phyloP scores from a whole-genome alignment of 768 basidiomycete species.

The Mycena alexandri region DNA sequence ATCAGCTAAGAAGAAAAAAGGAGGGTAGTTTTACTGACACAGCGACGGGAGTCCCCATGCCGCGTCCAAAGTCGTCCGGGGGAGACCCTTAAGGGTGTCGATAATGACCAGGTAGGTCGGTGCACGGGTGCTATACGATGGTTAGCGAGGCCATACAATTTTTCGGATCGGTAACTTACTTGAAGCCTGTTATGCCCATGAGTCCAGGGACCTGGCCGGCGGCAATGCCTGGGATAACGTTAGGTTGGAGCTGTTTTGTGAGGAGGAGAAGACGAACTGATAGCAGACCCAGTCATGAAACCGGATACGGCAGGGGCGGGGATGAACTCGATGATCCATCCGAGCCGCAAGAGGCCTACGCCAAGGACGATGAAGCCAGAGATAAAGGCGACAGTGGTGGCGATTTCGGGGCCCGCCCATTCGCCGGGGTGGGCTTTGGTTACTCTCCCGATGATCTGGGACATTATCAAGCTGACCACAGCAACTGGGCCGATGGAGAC shows the following conservation, averaged over 20 bases:
- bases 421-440: conserved; percentile 62
- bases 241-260: not conserved
- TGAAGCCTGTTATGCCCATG: conserved; percentile 88
- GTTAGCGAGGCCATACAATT: conserved; percentile 24
- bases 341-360: conserved; percentile 89
- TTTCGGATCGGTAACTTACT: conserved; percentile 60
- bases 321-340: conserved; percentile 97
- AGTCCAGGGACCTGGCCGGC: conserved; percentile 90
- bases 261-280: conserved; percentile 54
- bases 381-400: conserved; percentile 85
- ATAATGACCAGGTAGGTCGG: conserved; percentile 91
- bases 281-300: conserved; percentile 98
- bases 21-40: not conserved
- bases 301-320: conserved; percentile 87
- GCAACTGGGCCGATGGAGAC: conserved; percentile 99
- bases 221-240: conserved; percentile 65
- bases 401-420: conserved; percentile 82
- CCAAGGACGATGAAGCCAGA: conserved; percentile 93
- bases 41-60: conserved; percentile 90
- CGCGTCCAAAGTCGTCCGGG: conserved; percentile 80
- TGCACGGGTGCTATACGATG: conserved; percentile 76
- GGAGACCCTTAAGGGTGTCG: conserved; percentile 89
- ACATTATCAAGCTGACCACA: conserved; percentile 93
- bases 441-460: conserved; percentile 83
- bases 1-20: not conserved